phyloP scores from a whole-genome alignment of 83 land plant genomes.

The Picea abies region DNA sequence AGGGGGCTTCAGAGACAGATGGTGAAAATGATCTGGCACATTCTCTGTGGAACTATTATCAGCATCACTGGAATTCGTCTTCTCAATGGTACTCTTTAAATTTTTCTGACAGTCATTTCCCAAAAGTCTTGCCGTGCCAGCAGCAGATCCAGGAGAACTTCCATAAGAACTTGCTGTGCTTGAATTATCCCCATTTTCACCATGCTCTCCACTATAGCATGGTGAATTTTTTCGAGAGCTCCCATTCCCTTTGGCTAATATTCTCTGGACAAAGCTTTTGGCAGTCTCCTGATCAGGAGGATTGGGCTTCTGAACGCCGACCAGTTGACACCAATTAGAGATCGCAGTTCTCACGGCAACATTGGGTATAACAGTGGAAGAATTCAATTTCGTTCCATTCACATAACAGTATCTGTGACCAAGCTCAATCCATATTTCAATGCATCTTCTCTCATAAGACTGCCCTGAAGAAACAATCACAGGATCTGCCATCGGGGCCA shows the following conservation, averaged over 20 bases:
- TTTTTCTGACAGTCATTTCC: not conserved
- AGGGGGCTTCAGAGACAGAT: conserved; percentile 25
- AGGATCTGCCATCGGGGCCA: conserved; percentile 80
- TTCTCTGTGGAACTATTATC: not conserved
- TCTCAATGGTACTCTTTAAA: not conserved
- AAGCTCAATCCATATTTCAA: conserved; percentile 62
- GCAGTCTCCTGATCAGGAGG: conserved; percentile 33
- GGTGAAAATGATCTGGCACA: not conserved
- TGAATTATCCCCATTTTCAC: not conserved
- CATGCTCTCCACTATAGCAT: not conserved
- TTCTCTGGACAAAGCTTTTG: conserved; percentile 20
- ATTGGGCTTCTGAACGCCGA: conserved; percentile 26
- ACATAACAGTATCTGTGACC: conserved; percentile 25
- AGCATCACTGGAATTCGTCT: not conserved
- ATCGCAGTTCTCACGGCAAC: conserved; percentile 54
- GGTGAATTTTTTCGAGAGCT: not conserved
- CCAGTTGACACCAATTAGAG: conserved; percentile 42
- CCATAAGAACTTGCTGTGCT: not conserved
- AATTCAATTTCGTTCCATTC: conserved; percentile 17
- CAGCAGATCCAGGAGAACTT: not conserved
- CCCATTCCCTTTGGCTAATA: conserved; percentile 12
- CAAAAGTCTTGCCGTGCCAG: not conserved
- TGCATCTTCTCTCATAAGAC: conserved; percentile 73
- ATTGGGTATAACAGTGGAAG: conserved; percentile 51
- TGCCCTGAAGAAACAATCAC: conserved; percentile 84